Percentiles rank a stretch among this genome's conserved stretches.
Conservation (phyloP, 2,329 filamentous ascomycete species). For the Waltergamsia citrina region DNA sequence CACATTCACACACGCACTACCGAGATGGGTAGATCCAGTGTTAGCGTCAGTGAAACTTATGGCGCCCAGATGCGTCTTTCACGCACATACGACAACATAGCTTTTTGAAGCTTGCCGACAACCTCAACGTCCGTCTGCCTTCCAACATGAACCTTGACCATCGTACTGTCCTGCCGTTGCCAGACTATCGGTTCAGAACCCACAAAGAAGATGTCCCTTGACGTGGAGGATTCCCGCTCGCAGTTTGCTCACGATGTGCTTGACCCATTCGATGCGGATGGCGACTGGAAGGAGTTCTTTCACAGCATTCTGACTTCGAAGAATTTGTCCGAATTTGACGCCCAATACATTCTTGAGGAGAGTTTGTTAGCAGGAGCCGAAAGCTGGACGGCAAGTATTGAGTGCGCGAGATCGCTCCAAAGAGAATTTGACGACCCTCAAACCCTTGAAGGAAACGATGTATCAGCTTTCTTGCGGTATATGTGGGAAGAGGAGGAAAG, state of each 20-base stretch:
- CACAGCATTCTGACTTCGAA: slow-evolving; percentile 17
- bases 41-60: too few species aligned
- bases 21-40: too few species aligned
- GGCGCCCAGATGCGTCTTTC: too few species aligned
- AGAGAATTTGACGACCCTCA: slow-evolving; percentile 6
- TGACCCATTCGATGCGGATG: slow-evolving; percentile 20
- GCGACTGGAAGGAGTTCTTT: slow-evolving; percentile 19
- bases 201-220: too few species aligned
- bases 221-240: neutral
- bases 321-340: slow-evolving; percentile 14
- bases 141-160: too few species aligned
- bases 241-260: slow-evolving; percentile 15
- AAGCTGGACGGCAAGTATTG: slow-evolving; percentile 22
- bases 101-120: too few species aligned
- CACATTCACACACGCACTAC: too few species aligned
- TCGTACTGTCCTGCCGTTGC: too few species aligned
- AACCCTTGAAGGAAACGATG: slow-evolving; percentile 20
- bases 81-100: too few species aligned
- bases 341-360: slow-evolving; percentile 14
- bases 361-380: slow-evolving; percentile 22
- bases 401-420: slow-evolving; percentile 20
- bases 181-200: too few species aligned
- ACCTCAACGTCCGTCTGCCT: too few species aligned
- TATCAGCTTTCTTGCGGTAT: slow-evolving; percentile 19
- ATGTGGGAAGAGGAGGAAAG: slow-evolving; percentile 8